A percentile compares a stretch with the other conserved stretches of the same genome.
phyloP scores from a whole-genome alignment of 2,329 filamentous ascomycete genomes.

The Alternaria consortialis region DNA sequence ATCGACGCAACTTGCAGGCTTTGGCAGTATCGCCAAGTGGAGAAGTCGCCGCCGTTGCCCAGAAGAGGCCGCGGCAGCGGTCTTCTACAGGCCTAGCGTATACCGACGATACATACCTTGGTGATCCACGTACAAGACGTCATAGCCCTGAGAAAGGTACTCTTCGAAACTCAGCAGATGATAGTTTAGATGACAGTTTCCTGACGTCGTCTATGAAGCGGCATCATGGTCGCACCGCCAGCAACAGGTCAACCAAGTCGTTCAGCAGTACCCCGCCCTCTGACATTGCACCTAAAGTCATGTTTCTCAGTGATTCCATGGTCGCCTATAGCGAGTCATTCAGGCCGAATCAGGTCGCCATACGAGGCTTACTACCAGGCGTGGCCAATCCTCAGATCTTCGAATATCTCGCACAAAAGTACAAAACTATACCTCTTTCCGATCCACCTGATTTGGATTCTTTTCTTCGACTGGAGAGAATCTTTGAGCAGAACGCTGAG shows the following conservation, averaged over 20 bases:
- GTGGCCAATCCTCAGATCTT: constrained; percentile 49
- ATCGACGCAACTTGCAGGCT: constrained; percentile 65
- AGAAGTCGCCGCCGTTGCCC: constrained; percentile 63
- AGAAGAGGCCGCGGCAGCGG: constrained; percentile 59
- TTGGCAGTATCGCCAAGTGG: constrained; percentile 67
- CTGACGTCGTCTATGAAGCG: constrained; percentile 60
- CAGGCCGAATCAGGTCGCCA: constrained; percentile 58
- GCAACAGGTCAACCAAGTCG: constrained; percentile 61
- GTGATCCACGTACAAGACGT: constrained; percentile 54
- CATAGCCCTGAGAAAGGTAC: constrained; percentile 59
- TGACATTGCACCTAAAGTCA: constrained; percentile 57
- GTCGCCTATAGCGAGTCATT: constrained; percentile 52
- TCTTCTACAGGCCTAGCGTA: constrained; percentile 54
- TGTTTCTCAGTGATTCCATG: constrained; percentile 62
- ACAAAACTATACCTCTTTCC: constrained; percentile 51
- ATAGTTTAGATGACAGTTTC: constrained; percentile 65
- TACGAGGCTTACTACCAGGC: constrained; percentile 60
- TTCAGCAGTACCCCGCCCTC: constrained; percentile 63
- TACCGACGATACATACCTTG: constrained; percentile 47
- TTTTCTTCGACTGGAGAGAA: constrained; percentile 48
- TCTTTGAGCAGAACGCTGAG: constrained; percentile 63
- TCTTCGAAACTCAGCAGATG: constrained; percentile 63
- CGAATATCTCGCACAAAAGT: constrained; percentile 56
- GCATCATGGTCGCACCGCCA: constrained; percentile 57
- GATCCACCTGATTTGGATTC: constrained; percentile 52